Evolutionary conservation across 2,329 filamentous ascomycete species (phyloP).

Genomic region (Scortechinia acanthostroma): DNA sequence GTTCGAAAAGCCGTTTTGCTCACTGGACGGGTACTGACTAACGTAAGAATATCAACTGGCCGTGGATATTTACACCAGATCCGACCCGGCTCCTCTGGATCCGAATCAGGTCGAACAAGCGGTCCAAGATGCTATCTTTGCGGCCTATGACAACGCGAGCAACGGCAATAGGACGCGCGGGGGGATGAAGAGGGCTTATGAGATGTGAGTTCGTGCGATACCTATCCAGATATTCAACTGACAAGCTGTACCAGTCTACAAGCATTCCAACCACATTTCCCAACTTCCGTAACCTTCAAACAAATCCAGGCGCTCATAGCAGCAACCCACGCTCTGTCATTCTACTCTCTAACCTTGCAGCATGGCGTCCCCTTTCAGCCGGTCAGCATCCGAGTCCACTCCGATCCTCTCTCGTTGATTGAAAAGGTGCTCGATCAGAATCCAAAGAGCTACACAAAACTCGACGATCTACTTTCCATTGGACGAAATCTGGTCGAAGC

Average conservation of each 20-base stretch:
- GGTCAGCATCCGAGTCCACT: conserved; percentile 56
- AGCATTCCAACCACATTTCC: conserved; percentile 29
- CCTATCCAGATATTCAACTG: conserved; percentile 3
- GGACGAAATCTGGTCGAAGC: conserved; percentile 46
- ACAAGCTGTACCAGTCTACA: conserved; percentile 18
- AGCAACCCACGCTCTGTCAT: conserved; percentile 57
- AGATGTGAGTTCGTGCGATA: conserved; percentile 31
- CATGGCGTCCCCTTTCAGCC: conserved; percentile 61
- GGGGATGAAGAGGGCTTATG: conserved; percentile 51
- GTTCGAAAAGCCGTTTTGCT: conserved; percentile 4
- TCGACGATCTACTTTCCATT: conserved; percentile 57
- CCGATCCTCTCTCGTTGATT: conserved; percentile 49
- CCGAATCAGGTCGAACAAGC: conserved; percentile 37
- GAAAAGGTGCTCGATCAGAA: conserved; percentile 57
- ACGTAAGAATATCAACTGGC: background rate
- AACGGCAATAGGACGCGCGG: conserved; percentile 58
- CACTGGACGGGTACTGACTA: background rate
- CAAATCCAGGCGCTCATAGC: conserved; percentile 43
- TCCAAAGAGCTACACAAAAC: conserved; percentile 49
- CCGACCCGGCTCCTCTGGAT: conserved; percentile 21
- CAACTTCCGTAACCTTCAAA: conserved; percentile 23
- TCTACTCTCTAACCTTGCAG: conserved; percentile 55
- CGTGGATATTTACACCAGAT: background rate
- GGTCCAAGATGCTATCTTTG: conserved; percentile 40
- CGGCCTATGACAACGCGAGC: conserved; percentile 56